Base-by-base conservation (phyloP, 805 yeast species). In the Candida oleophila region DNA sequence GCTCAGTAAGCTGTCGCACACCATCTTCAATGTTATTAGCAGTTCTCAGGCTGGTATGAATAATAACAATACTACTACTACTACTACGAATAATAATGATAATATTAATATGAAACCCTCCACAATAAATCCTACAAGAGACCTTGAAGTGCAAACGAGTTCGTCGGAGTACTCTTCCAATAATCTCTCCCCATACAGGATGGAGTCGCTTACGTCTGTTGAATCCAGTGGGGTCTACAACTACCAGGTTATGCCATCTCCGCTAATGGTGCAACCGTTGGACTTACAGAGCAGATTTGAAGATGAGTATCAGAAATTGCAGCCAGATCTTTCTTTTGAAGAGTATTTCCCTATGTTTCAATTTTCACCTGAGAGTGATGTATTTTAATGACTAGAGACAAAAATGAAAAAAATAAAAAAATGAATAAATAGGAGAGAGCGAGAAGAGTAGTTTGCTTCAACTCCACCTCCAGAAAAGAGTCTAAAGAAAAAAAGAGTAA, bases 361-460 rank as follows among this genome's bases (percentile, higher is more conserved):
- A 36, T 41, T 41, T 28, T 41, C 43, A 3, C 43, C 43, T 5
- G 37, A 41, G n/a, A 41, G 22, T 28, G 43, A 41, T 15, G 33
- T 41, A 8, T 30, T 41, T 15, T 41, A 19, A 36, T 18, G 30
- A 11, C 11, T n/a, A n/a, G 11, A 11, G 30, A 25, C 30, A 11
- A 25, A 7, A 25, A 25, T 7, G 30, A 25, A 25, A 25, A 25
- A 7, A 7, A 25, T 11, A 11, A 25, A 25, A 25, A 25, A 25
- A 25, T 11, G 11, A n/a, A n/a, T n/a, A n/a, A n/a, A n/a, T n/a
- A n/a, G n/a, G n/a, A n/a, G n/a, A n/a, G n/a, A n/a, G n/a, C n/a
- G n/a, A n/a, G n/a, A n/a, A n/a, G n/a, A n/a, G n/a, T n/a, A n/a
- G n/a, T n/a, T n/a, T n/a, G n/a, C n/a, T n/a, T n/a, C n/a, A n/a